Percentiles rank a stretch among this genome's conserved stretches.
These are phyloP conservation scores for Collybia sordida DNA, from an alignment of 768 basidiomycete genomes.

Conservation along the genomic window DNA sequence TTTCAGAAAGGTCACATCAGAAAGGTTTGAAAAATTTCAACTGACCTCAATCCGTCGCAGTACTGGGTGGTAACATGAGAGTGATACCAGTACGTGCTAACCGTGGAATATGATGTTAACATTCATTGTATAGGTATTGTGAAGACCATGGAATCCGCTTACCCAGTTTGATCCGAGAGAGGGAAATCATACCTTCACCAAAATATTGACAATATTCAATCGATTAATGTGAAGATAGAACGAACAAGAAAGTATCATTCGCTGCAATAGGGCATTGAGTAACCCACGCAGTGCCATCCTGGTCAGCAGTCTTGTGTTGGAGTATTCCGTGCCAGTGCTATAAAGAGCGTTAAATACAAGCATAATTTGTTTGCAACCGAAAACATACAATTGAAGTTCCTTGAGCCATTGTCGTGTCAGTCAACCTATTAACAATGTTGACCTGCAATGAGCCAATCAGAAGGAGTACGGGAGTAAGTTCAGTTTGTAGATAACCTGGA, in stretches of 20 bases:
- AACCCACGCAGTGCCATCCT: slow-evolving; percentile 16
- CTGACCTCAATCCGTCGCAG: slow-evolving; percentile 54
- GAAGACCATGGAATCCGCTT: no score
- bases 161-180: no score
- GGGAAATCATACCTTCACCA: no score
- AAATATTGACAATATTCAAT: no score
- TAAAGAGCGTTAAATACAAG: background rate
- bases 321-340: slow-evolving; percentile 12
- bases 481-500: background rate
- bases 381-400: slow-evolving; percentile 19
- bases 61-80: slow-evolving; percentile 40
- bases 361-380: slow-evolving; percentile 9
- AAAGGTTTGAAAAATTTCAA: slow-evolving; percentile 37
- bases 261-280: slow-evolving; percentile 38
- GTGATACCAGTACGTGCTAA: slow-evolving; percentile 27
- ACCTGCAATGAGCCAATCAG: background rate
- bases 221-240: no score
- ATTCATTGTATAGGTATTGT: no score
- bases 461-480: no score
- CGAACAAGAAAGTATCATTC: slow-evolving; percentile 28
- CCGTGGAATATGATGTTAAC: slow-evolving; percentile 22
- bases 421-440: slow-evolving; percentile 18
- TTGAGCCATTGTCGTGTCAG: slow-evolving; percentile 16
- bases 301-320: slow-evolving; percentile 11
- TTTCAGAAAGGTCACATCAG: no score